Evolutionary conservation across 306 rosid species (phyloP), one percentile per base, ranked within the genome.

Genomic region (Cucumis hystrix): DNA sequence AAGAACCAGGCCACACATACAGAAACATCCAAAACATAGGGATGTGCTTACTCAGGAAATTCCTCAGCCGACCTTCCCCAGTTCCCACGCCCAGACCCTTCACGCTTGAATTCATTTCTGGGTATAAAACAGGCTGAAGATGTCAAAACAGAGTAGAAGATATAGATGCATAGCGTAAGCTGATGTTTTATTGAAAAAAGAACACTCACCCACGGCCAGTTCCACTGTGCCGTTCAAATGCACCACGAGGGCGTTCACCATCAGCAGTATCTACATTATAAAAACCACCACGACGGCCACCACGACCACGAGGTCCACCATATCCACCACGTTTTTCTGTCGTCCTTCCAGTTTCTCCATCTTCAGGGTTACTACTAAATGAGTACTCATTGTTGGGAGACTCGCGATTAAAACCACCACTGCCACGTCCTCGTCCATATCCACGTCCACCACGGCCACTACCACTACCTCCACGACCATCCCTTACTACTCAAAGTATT

Each of bases 1-100:
- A 12, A 47, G 52, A 47, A 47, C 55, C 55, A 51, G 5, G 1
- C 55, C 30, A 28, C 55, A 54, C 58, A 54, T 17, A 54, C 58
- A 17, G 56, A 28, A 28, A 28, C 30, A 28, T 54, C 58, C 10
- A 54, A 54, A 54, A 54, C 10, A 3, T 54, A 16, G 21, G 7
- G 4, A 30, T 30, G 14, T 59, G 45, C 33, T 82, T 84, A 92
- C 98, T 83, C 84, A 56, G 90, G 49, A 80, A 89, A 74, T 62
- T 88, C 98, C 87, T 92, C 95, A 72, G 80, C 41, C 55, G 88
- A 81, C 45, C 88, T 84, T 83, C 98, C 98, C 96, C 98, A 94
- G 80, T 94, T 94, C 43, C 96, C 98, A 23, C 97, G 89, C 14
- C 98, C 98, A 84, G 91, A 45, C 8, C 97, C 98, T 18, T 92